Evolutionary conservation across 2,329 filamentous ascomycete species (phyloP).

Genomic region (Monilinia fructigena): DNA sequence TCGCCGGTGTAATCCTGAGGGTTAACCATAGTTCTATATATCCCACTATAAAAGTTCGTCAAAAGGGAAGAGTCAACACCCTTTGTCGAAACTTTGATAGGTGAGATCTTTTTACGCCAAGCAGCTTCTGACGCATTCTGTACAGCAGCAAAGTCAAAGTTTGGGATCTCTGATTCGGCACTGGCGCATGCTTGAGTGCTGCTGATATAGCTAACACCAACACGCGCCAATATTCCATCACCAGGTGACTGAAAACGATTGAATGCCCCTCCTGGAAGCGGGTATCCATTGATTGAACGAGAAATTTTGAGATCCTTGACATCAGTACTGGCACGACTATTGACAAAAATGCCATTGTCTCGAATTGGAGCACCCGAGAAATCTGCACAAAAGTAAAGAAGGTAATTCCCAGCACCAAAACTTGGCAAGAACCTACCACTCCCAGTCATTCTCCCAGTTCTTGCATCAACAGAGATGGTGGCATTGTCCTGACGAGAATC

Average conservation of each 20-base stretch:
- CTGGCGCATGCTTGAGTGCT: slow-evolving; percentile 63
- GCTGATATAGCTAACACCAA: slow-evolving; percentile 70
- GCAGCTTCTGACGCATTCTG: slow-evolving; percentile 51
- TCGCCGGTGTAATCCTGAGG: slow-evolving; percentile 74
- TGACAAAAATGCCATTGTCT: slow-evolving; percentile 61
- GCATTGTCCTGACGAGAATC: slow-evolving; percentile 58
- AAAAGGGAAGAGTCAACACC: slow-evolving; percentile 55
- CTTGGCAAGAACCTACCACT: slow-evolving; percentile 61
- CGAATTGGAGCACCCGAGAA: slow-evolving; percentile 58
- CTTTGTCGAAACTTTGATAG: slow-evolving; percentile 52
- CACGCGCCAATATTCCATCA: slow-evolving; percentile 57
- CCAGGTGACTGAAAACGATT: slow-evolving; percentile 54
- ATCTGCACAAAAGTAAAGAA: slow-evolving; percentile 65
- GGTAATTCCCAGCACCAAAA: slow-evolving; percentile 62
- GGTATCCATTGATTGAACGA: slow-evolving; percentile 53
- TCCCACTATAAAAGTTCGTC: slow-evolving; percentile 67
- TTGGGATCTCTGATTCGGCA: slow-evolving; percentile 65
- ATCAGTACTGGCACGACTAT: slow-evolving; percentile 53
- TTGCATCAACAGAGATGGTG: slow-evolving; percentile 53
- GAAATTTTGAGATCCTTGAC: slow-evolving; percentile 51
- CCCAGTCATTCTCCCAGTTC: slow-evolving; percentile 61
- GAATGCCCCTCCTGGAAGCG: slow-evolving; percentile 61
- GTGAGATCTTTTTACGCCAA: slow-evolving; percentile 61
- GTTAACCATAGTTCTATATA: slow-evolving; percentile 68
- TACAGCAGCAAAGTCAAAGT: slow-evolving; percentile 61